Evolutionary conservation across 2,329 filamentous ascomycete species (phyloP), one percentile per base, ranked within the genome.

Genomic region (Venturia pyrina): DNA sequence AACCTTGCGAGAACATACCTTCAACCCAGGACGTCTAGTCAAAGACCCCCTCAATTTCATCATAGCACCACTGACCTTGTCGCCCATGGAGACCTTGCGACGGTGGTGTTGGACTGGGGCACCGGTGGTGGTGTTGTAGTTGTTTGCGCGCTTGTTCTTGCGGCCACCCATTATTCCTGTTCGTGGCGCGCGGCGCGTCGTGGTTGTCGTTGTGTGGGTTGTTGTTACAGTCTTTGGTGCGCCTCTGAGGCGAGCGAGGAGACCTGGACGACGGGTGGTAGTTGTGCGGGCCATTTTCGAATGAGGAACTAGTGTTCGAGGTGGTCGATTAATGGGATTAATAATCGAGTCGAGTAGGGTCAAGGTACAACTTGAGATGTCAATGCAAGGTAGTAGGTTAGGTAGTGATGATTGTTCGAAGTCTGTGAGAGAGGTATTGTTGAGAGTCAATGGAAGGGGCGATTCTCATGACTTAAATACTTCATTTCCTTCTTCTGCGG

Each of bases 21-120:
- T 93, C 69, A 89, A 78, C 32, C 87, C 90, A 2, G 89, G 87
- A 50, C 86, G 81, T 61, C 85, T 77, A 0, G 87, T 92, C 66
- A 93, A 73, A 65, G 80, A 85, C 8, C 90, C 90, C 75, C 86
- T 87, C 69, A 93, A 76, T 79, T 85, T 90, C 78, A 90, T 81
- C 75, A 93, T 79, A 0, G 89, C 89, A 21, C 90, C 90, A 62
- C 84, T 87, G 70, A 93, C 82, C 77, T 93, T 93, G 78, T 93
- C 90, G 60, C 88, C 88, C 69, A 93, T 79, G 48, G 82, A 85
- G 3, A 85, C 82, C 71, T 87, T 85, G 72, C 89, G 85, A 74
- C 85, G 84, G 65, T 90, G 88, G 73, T 89, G 87, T 68, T 85
- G 83, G 1, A 65, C 66, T 21, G 67, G 66, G 3, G 66, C 66